Evolutionary conservation across 2,329 filamentous ascomycete genomes (phyloP), one percentile per base, ranked within the genome.

Genomic region (Scedosporium apiospermum): DNA sequence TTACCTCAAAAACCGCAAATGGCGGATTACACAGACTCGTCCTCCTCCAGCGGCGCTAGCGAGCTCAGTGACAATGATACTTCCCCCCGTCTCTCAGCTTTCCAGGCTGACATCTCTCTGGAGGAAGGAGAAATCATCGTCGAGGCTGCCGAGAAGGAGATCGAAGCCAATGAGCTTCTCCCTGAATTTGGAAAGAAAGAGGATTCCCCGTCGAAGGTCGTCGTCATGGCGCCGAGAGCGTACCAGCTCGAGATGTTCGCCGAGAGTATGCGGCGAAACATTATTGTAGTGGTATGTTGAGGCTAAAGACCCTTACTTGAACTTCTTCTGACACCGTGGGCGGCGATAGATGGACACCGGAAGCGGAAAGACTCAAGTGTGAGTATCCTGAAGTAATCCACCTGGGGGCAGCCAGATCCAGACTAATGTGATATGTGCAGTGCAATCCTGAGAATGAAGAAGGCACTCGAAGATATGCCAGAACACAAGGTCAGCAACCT

Each of bases 211-310:
- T 46, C 64, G n/a, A 63, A 64, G 16, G 62, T 67, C 6, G 64
- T 63, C 21, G 66, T 71, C 49, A 76, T 83, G 67, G 72, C 74
- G 63, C 72, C 81, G 18, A 76, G 88, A 57, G 83, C 81, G 1
- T 93, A 93, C 68, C 89, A 93, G 72, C 70, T 83, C 21, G 90
- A 93, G 74, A 92, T 93, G 89, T 78, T 90, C 61, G 80, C 88
- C 64, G 81, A 83, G 68, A 91, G 88, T 68, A 76, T 90, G 68
- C 80, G 81, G 64, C 76, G 80, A 57, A 93, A 92, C 70, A 83
- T 88, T 38, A 90, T 93, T 66, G 84, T 91, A 61, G 84, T 84
- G 27, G 88, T 90, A 76, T 65, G 79, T 73, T 63, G 26, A 58
- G n/a, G 30, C 23, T 51, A 41, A 62, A 74, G 30, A 9, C 12